Conservation (phyloP, 1,284 basidiomycete species). For the Leccinum fallax region DNA sequence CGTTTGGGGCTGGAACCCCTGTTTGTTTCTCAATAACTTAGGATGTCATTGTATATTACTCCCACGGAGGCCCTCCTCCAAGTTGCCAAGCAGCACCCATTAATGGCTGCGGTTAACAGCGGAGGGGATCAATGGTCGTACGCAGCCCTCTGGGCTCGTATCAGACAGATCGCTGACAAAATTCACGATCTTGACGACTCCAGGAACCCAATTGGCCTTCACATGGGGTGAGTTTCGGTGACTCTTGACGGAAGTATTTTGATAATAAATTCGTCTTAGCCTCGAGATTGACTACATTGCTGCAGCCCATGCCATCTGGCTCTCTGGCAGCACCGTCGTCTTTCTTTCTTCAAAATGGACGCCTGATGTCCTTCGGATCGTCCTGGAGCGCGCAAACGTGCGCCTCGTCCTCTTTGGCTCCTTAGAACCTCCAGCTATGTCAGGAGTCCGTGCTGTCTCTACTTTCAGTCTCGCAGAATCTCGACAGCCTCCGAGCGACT, state of each 20-base stretch:
- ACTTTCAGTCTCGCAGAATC: slow-evolving; percentile 19
- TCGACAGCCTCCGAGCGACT: slow-evolving; percentile 6
- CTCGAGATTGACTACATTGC: slow-evolving; percentile 32
- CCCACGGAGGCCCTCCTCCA: slow-evolving; percentile 32
- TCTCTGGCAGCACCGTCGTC: slow-evolving; percentile 25
- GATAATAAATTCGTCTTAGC: slow-evolving; percentile 2
- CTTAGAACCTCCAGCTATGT: slow-evolving; percentile 10
- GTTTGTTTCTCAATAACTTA: slow-evolving; percentile 2
- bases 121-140: slow-evolving; percentile 28
- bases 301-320: slow-evolving; percentile 32
- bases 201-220: slow-evolving; percentile 23
- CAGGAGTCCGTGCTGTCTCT: slow-evolving; percentile 18
- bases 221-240: slow-evolving; percentile 24
- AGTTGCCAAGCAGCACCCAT: slow-evolving; percentile 31
- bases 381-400: slow-evolving; percentile 23
- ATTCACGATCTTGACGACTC: slow-evolving; percentile 19
- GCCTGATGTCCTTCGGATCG: slow-evolving; percentile 21
- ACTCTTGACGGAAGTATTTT: not conserved
- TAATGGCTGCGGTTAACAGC: slow-evolving; percentile 19
- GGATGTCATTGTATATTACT: slow-evolving; percentile 21
- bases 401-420: slow-evolving; percentile 24
- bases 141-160: slow-evolving; percentile 30
- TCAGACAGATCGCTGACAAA: slow-evolving; percentile 25
- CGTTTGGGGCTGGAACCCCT: slow-evolving; percentile 23
- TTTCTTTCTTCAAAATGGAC: slow-evolving; percentile 33